Percentiles rank a stretch among this genome's conserved stretches.
Evolutionary conservation across 2,329 filamentous ascomycete genomes (phyloP).

Genomic region (Alternaria panax): DNA sequence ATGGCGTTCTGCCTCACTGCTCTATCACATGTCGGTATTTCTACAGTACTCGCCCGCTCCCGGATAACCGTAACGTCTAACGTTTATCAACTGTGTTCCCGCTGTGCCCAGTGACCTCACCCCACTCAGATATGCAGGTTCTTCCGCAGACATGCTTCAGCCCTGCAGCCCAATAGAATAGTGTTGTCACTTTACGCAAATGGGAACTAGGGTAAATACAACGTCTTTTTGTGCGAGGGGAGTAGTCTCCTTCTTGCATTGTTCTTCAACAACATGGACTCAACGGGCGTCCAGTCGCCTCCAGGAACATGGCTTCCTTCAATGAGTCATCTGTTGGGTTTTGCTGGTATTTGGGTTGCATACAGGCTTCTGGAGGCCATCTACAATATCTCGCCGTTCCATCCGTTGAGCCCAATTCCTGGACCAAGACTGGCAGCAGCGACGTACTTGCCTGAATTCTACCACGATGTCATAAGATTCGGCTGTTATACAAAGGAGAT

Average conservation of each 20-base stretch:
- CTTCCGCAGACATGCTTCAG: neutral
- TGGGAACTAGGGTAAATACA: neutral
- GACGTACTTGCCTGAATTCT: slow-evolving; percentile 47
- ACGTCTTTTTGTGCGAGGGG: neutral
- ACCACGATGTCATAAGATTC: slow-evolving; percentile 44
- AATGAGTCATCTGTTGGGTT: slow-evolving; percentile 1
- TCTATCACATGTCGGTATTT: neutral
- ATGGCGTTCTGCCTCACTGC: neutral
- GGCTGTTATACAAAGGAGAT: slow-evolving; percentile 47
- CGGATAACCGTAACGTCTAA: neutral
- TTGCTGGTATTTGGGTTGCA: slow-evolving; percentile 22
- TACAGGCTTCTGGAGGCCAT: slow-evolving; percentile 25
- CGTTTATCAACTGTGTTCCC: neutral
- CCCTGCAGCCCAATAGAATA: neutral
- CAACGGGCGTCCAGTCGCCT: neutral
- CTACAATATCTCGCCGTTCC: slow-evolving; percentile 39
- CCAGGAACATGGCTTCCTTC: neutral
- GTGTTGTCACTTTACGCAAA: neutral
- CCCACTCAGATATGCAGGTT: neutral
- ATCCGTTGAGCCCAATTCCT: slow-evolving; percentile 41
- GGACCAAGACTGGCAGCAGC: slow-evolving; percentile 47
- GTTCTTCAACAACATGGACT: neutral
- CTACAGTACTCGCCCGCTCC: neutral
- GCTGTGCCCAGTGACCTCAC: neutral
- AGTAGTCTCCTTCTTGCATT: neutral